Evolutionary conservation across 176 grass and related monocot genomes (phyloP).

Genomic region (Eragrostis curvula): DNA sequence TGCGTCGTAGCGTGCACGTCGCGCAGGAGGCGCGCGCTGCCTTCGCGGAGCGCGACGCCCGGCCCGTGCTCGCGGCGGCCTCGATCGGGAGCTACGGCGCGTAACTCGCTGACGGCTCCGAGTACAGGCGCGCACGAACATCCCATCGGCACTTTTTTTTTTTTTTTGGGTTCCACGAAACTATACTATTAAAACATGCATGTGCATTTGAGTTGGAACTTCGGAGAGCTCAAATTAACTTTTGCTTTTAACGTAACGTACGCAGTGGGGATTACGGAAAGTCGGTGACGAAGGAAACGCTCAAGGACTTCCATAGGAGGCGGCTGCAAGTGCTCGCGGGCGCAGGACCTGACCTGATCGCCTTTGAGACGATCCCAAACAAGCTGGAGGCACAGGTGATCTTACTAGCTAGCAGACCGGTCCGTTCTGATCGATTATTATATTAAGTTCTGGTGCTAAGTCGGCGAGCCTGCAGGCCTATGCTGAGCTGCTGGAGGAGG

Average conservation of each 20-base stretch:
- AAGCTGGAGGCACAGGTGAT: background rate
- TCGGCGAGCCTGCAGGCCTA: conserved; percentile 20
- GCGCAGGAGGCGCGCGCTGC: conserved; percentile 45
- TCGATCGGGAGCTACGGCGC: conserved; percentile 48
- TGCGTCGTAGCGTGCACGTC: conserved; percentile 39
- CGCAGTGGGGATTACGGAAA: conserved; percentile 30
- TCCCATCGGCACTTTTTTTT: background rate
- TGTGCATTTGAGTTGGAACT: background rate
- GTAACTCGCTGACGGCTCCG: conserved; percentile 42
- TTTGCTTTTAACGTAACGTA: background rate
- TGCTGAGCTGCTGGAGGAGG: conserved; percentile 44
- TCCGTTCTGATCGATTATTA: background rate
- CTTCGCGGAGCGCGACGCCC: conserved; percentile 9
- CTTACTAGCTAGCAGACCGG: background rate
- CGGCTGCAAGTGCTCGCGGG: conserved; percentile 43
- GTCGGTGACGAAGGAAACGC: conserved; percentile 37
- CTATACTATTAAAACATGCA: background rate
- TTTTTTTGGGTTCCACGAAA: background rate
- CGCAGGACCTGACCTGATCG: conserved; percentile 26
- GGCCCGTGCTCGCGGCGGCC: conserved; percentile 17
- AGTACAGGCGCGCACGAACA: conserved; percentile 43
- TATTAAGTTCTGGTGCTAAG: background rate
- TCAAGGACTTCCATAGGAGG: conserved; percentile 49
- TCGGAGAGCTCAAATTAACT: no score
- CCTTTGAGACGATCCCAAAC: background rate